Percentiles rank a stretch among this genome's conserved stretches.
Conservation (phyloP, 345 rosid genomes). For the Boechera stricta region DNA sequence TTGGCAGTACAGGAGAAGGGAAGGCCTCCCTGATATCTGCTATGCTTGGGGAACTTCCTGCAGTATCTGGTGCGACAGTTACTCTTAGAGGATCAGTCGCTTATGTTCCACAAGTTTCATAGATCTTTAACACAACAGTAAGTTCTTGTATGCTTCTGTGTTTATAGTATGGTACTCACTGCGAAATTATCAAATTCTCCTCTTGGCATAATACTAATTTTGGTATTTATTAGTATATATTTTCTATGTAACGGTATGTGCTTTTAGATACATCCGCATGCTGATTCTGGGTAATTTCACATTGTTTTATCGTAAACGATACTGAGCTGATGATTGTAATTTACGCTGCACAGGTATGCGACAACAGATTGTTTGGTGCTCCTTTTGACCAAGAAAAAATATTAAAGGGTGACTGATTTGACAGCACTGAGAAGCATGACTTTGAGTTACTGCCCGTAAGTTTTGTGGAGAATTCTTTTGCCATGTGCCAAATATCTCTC, state of each 20-base stretch:
- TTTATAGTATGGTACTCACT: conserved; percentile 20
- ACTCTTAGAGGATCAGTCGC: conserved; percentile 83
- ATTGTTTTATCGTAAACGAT: too few species aligned
- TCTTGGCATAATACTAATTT: neutral
- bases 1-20: conserved; percentile 99
- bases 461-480: too few species aligned
- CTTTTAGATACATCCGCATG: neutral
- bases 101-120: conserved; percentile 98
- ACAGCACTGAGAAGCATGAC: too few species aligned
- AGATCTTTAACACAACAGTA: conserved; percentile 99
- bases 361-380: too few species aligned
- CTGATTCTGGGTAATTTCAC: too few species aligned
- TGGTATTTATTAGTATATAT: conserved; percentile 5
- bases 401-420: too few species aligned
- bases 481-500: too few species aligned
- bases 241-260: conserved; percentile 10
- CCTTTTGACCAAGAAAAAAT: too few species aligned
- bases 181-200: neutral
- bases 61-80: conserved; percentile 66
- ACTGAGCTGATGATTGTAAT: too few species aligned
- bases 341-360: too few species aligned
- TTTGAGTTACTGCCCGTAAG: too few species aligned
- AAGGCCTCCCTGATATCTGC: conserved; percentile 95
- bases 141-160: conserved; percentile 43
- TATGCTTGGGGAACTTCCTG: conserved; percentile 99